Percentiles rank a stretch among this genome's conserved stretches.
Conservation (phyloP, 805 yeast species). For the Ogataea corticis region DNA sequence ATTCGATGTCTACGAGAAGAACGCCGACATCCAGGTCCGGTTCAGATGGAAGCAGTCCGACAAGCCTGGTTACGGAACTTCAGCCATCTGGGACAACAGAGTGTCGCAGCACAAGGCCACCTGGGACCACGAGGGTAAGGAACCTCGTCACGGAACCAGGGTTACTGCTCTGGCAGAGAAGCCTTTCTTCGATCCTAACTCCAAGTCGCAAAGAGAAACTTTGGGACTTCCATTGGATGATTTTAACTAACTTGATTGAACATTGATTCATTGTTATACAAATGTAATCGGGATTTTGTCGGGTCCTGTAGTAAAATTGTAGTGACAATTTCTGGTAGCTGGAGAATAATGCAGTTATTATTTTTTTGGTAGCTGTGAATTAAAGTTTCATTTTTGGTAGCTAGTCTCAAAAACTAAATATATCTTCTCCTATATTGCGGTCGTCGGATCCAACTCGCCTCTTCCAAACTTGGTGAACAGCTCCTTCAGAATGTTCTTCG, state of each 20-base stretch:
- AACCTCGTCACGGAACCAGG: slow-evolving; percentile 54
- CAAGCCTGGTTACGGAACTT: slow-evolving; percentile 41
- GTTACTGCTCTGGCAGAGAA: slow-evolving; percentile 54
- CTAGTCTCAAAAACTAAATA: too few relatives aligned
- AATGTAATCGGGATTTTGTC: too few relatives aligned
- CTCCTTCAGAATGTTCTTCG: slow-evolving; percentile 1
- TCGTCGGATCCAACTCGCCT: slow-evolving; percentile 1
- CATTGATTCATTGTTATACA: too few relatives aligned
- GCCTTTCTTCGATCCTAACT: slow-evolving; percentile 50
- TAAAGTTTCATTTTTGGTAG: too few relatives aligned
- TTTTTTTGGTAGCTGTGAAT: too few relatives aligned
- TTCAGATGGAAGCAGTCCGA: slow-evolving; percentile 47
- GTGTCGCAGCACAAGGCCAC: slow-evolving; percentile 45
- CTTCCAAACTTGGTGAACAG: slow-evolving; percentile 4
- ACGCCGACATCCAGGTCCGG: slow-evolving; percentile 56
- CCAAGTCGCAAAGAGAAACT: slow-evolving; percentile 55
- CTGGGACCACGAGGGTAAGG: slow-evolving; percentile 43
- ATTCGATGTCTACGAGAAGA: slow-evolving; percentile 46
- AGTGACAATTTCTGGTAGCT: too few relatives aligned
- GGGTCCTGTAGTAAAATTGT: too few relatives aligned
- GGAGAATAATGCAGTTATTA: too few relatives aligned
- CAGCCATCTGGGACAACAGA: slow-evolving; percentile 53
- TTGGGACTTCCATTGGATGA: slow-evolving; percentile 37
- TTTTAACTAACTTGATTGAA: too few relatives aligned
- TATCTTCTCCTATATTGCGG: not conserved